These are phyloP conservation scores for Detonula confervacea DNA, from an alignment of 352 stramenopile species.

Conservation along the genomic window DNA sequence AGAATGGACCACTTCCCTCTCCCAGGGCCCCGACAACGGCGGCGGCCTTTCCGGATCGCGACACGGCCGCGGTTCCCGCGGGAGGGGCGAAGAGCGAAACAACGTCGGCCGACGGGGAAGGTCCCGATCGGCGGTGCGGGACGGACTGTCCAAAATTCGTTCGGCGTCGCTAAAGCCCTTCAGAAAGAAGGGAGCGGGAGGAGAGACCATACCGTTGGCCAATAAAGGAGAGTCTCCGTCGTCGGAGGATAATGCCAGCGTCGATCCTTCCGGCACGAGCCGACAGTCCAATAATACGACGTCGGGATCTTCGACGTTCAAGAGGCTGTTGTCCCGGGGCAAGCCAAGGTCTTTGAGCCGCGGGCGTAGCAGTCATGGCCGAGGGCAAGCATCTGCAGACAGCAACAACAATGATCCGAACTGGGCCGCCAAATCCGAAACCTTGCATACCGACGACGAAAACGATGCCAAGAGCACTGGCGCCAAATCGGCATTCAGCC, in stretches of 20 bases:
- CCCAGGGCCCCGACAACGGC: no score
- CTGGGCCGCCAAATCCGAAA: not conserved
- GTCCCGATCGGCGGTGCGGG: slow-evolving; percentile 37
- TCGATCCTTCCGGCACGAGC: no score
- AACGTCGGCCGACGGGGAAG: slow-evolving; percentile 19
- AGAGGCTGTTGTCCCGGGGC: not conserved
- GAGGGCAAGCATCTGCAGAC: not conserved
- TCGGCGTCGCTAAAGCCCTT: slow-evolving; percentile 38
- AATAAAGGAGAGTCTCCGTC: no score
- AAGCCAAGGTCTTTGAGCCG: slow-evolving; percentile 13
- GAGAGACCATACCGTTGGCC: no score
- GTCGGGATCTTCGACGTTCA: no score
- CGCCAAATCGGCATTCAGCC: not conserved
- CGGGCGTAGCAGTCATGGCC: slow-evolving; percentile 1
- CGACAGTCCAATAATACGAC: no score
- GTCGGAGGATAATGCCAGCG: no score
- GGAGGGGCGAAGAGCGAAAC: slow-evolving; percentile 6
- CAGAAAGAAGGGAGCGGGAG: slow-evolving; percentile 20
- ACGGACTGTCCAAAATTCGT: slow-evolving; percentile 48
- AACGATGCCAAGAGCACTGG: not conserved
- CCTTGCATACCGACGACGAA: not conserved
- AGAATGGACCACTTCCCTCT: no score
- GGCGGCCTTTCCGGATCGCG: no score
- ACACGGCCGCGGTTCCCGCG: not conserved
- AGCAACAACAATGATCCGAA: not conserved